Percentiles rank a stretch among this genome's conserved stretches.
phyloP scores from a whole-genome alignment of 768 basidiomycete genomes.

The Tylopilus felleus region DNA sequence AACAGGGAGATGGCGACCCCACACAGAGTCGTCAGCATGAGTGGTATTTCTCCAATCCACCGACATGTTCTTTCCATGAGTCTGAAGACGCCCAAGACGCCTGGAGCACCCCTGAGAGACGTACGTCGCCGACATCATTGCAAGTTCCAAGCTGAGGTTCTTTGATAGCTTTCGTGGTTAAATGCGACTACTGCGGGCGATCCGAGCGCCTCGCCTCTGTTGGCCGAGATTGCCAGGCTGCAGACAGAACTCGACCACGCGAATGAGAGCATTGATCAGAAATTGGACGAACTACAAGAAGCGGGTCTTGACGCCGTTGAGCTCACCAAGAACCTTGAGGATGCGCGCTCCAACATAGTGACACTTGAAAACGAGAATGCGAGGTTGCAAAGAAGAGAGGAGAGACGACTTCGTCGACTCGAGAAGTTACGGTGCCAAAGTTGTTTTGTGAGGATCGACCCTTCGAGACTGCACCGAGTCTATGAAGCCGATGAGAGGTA shows the following conservation, averaged over 20 bases:
- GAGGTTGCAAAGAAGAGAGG: slow-evolving; percentile 62
- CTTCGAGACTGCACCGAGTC: slow-evolving; percentile 39
- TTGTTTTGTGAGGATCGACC: slow-evolving; percentile 61
- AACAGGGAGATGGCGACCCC: slow-evolving; percentile 57
- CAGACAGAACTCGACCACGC: slow-evolving; percentile 74
- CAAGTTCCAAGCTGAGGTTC: background rate
- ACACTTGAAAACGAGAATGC: slow-evolving; percentile 67
- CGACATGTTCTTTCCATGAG: slow-evolving; percentile 69
- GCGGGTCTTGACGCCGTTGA: slow-evolving; percentile 73
- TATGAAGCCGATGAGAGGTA: slow-evolving; percentile 63
- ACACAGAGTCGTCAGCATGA: slow-evolving; percentile 49
- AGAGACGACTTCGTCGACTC: slow-evolving; percentile 60
- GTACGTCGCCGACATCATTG: slow-evolving; percentile 40
- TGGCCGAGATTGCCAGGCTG: slow-evolving; percentile 70
- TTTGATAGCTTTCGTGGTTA: slow-evolving; percentile 65
- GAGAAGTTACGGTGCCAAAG: slow-evolving; percentile 64
- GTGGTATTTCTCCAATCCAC: slow-evolving; percentile 73
- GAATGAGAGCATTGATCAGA: slow-evolving; percentile 85
- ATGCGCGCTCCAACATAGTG: slow-evolving; percentile 57
- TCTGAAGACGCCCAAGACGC: slow-evolving; percentile 67
- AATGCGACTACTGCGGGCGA: slow-evolving; percentile 55
- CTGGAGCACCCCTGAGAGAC: slow-evolving; percentile 74
- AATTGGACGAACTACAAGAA: slow-evolving; percentile 81
- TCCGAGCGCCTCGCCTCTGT: slow-evolving; percentile 54
- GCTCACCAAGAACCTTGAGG: slow-evolving; percentile 66